These are phyloP conservation scores for Solanum hybrid DNA, from an alignment of 305 asterid species.

Conservation along the genomic window DNA sequence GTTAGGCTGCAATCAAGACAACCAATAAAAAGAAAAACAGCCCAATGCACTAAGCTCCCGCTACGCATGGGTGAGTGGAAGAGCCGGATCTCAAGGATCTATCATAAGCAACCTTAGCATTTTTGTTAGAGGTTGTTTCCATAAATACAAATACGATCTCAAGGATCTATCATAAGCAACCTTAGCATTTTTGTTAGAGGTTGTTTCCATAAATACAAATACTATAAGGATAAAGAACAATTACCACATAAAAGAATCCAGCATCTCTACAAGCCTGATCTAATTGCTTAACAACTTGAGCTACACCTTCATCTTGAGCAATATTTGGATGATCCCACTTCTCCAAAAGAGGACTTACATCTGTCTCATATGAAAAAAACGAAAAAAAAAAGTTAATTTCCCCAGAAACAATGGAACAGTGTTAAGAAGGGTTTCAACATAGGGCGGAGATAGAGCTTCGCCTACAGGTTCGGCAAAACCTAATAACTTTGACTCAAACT, in stretches of 20 bases:
- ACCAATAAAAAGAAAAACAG: no score
- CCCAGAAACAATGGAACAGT: neutral
- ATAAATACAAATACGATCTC: neutral
- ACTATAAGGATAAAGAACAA: neutral
- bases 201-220: no score
- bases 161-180: no score
- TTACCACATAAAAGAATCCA: conserved; percentile 84
- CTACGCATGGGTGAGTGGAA: no score
- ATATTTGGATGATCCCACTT: conserved; percentile 67
- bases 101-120: neutral
- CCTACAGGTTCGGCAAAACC: neutral
- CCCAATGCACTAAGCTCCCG: no score
- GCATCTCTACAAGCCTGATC: conserved; percentile 71
- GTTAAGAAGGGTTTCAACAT: neutral
- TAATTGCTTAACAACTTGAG: conserved; percentile 54
- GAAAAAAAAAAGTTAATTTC: neutral
- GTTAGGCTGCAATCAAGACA: neutral
- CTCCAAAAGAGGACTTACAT: conserved; percentile 55
- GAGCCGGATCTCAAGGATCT: neutral
- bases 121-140: neutral
- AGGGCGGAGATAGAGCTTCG: neutral
- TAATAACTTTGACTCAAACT: neutral
- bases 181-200: no score
- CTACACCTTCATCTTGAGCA: conserved; percentile 41
- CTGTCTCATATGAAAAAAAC: conserved; percentile 20